Evolutionary conservation across 169 alveolate species (phyloP), one percentile per base, ranked within the genome.

Genomic region (Plasmodium vivax): DNA sequence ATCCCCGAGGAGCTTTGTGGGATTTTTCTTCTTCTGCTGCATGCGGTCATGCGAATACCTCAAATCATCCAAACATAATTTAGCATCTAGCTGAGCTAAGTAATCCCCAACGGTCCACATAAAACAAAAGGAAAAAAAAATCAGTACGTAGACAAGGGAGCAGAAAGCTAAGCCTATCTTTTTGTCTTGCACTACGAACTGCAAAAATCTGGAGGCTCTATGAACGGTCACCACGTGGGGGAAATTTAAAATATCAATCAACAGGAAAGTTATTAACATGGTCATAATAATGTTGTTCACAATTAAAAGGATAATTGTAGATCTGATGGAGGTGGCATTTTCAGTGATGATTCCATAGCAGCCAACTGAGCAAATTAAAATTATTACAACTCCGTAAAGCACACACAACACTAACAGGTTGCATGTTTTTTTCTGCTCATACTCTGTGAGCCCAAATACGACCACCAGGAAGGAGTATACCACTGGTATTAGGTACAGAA

Each of bases 21-120:
- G 2, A 79, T 62, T 41, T 88, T 71, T 81, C 74, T 82, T 81
- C 58, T 82, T 91, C 32, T 43, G 82, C 62, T 91, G 71, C 12
- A 82, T 62, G n/a, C 58, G 73, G 41, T 91, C 92, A 91, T 91
- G 95, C 5, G 92, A 82, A 38, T 27, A 23, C 56, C 92, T 38
- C 41, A 91, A 72, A 32, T 91, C 95, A 30, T 91, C 95, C 58
- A 91, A 82, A 41, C 95, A 91, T 41, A 82, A 36, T 23, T 73
- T 62, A 6, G 95, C 95, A 82, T 91, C 95, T 23, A 91, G 45
- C 2, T 91, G 84, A 9, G 95, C 95, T 45, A 91, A 23, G 43
- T 91, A 91, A 82, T 91, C 95, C 0, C 95, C 92, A 72, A 91
- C 32, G 16, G 91, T 91, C 95, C 95, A 91, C 95, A 91, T 91